Evolutionary conservation across 2,329 filamentous ascomycete species (phyloP).

Genomic region (Rhexocercosporidium sp.): DNA sequence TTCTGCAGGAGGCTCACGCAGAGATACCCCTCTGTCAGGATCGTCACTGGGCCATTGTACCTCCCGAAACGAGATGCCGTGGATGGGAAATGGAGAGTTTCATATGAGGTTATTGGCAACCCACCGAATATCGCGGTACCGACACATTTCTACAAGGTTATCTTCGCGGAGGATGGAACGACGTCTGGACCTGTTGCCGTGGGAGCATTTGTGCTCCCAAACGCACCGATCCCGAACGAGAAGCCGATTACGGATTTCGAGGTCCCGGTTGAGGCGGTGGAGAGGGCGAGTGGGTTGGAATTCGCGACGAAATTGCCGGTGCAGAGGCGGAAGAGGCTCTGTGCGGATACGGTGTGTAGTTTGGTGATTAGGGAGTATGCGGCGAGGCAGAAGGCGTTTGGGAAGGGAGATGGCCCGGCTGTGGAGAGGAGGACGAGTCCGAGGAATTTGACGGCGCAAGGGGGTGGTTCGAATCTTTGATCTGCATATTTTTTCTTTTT

Average conservation of each 20-base stretch:
- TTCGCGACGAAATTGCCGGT: constrained; percentile 82
- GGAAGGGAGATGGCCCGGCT: constrained; percentile 32
- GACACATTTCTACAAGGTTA: constrained; percentile 99
- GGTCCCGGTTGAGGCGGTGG: constrained; percentile 90
- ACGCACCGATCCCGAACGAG: constrained; percentile 83
- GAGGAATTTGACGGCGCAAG: constrained; percentile 30
- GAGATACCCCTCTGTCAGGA: constrained; percentile 83
- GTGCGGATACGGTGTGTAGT: constrained; percentile 83
- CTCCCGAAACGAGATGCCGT: constrained; percentile 79
- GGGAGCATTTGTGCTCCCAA: constrained; percentile 94
- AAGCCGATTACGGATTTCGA: constrained; percentile 92
- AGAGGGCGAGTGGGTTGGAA: constrained; percentile 89
- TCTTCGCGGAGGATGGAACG: constrained; percentile 86
- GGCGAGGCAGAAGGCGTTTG: constrained; percentile 63
- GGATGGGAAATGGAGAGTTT: constrained; percentile 95
- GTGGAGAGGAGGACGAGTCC: constrained; percentile 39
- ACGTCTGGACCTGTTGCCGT: constrained; percentile 78
- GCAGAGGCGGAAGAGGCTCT: constrained; percentile 77
- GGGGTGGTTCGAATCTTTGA: constrained; percentile 1
- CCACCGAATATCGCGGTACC: constrained; percentile 95
- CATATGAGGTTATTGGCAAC: constrained; percentile 92
- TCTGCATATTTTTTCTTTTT: not conserved
- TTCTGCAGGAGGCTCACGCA: constrained; percentile 86
- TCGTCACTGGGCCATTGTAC: constrained; percentile 94
- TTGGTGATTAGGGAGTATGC: constrained; percentile 82